Evolutionary conservation across 1,284 basidiomycete genomes (phyloP), one percentile per base, ranked within the genome.

Genomic region (Rhodofomes roseus): DNA sequence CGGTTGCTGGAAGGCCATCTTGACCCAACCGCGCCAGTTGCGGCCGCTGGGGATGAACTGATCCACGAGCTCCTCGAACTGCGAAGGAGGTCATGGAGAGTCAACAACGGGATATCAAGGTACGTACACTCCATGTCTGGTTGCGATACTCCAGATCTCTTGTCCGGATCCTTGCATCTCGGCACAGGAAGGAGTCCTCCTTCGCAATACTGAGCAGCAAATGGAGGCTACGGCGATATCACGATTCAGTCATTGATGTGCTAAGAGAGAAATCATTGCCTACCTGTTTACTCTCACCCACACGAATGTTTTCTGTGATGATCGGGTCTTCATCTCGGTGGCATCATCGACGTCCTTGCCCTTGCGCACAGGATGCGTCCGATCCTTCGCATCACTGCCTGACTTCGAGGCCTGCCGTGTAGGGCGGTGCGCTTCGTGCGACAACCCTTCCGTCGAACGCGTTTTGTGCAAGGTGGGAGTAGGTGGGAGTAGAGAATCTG

Each of bases 21-120:
- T 92, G 54, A 94, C 81, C 89, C 89, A 91, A 6, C 88, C 88
- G 68, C 81, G 82, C 89, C 89, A 89, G 54, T 85, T 86, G 68
- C 83, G 85, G 63, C 89, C 83, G 2, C 86, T 87, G 1, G 89
- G 89, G 62, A 91, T 85, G 68, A 90, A 91, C 66, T 91, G 87
- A 65, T 92, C 85, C 18, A 93, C 87, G 36, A 95, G 70, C 62
- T 95, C 92, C 70, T 93, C 89, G 65, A 93, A 93, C 81, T 92
- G 74, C 61, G 51, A 36, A 20, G 23, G 50, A 34, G 55, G 54
- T 41, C 46, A 54, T 55, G 54, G 37, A n/a, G 23, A 29, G 5
- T 22, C n/a, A 50, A 27, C n/a, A 5, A 54, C 40, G 34, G 44
- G 51, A 14, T 34, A 18, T 16, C 7, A 8, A 22, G 71, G n/a